Evolutionary conservation across 2,329 filamentous ascomycete genomes (phyloP), one percentile per base, ranked within the genome.

Genomic region (Claviceps sorghi): DNA sequence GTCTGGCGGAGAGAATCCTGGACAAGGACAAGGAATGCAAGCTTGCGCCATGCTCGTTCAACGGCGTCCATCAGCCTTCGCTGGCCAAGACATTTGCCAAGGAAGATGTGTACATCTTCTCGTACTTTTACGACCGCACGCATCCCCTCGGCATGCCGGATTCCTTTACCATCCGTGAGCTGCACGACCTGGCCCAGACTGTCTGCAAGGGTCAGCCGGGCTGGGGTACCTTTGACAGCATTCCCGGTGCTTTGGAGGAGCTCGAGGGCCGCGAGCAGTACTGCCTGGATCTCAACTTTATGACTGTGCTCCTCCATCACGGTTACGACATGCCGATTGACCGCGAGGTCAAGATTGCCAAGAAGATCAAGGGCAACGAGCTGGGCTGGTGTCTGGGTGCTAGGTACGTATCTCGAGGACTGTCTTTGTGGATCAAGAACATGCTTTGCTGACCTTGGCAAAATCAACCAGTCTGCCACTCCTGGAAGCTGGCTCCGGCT

Each of bases 261-360:
- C 77, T 98, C 34, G 72, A 75, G 51, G 89, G 79, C 56, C 80
- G 91, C 53, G 89, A 93, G 2, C 90, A 98, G 69, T 87, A 85
- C 69, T 98, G 93, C 70, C 72, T 98, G 61, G 93, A 98, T 69
- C 73, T 98, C 61, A 98, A 88, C 73, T 98, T 97, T 65, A 96
- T 96, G 88, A 72, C 95, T 61, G 87, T 87, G 29, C 75, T 98
- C 53, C 73, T 97, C 52, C 90, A 97, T 69, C 95, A 88, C 6
- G 93, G 93, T 3, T 98, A 98, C 63, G 93, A 97, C 60, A 96
- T 98, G 88, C 91, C 91, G 4, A 83, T 97, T 61, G 88, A 95
- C 59, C 80, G 94, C 41, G 93, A 98, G 69, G 89, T 98, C 58
- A 91, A 87, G 76, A 95, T 96, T 65, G 93, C 91, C 55, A 98